Evolutionary conservation across 83 land plant species (phyloP), one percentile per base, ranked within the genome.

Genomic region (Diphasiastrum complanatum): DNA sequence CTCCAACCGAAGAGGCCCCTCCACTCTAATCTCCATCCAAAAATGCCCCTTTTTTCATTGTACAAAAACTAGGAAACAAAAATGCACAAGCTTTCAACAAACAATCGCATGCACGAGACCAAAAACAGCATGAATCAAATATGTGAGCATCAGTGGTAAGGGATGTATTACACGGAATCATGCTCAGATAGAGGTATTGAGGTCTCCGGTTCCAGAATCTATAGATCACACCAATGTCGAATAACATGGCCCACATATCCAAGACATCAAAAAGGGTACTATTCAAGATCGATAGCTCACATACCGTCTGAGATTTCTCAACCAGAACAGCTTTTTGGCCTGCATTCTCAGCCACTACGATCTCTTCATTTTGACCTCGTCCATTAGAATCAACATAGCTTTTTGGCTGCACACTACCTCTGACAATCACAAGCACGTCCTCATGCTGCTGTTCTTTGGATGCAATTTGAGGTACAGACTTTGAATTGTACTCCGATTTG

Each of bases 11-110:
- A 74, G 6, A 85, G 47, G 22, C 76, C 66, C 19, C 78, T 73
- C 71, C 77, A 58, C 56, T 78, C 84, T 63, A 57, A 55, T 52
- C 77, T 70, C 91, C 80, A 78, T 22, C 84, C 86, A 66, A 85
- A 72, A 8, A 85, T 30, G 12, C 90, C 95, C 56, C 77, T 81
- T 90, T 84, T 80, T 63, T 88, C 91, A 65, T 82, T 78, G 73
- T 80, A 88, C 23, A 88, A 62, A 43, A 75, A 85, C 95, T 88
- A 24, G 47, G 61, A 24, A 45, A 47, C 2, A 33, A 45, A 31
- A 51, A 45, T n/a, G n/a, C n/a, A n/a, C n/a, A n/a, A n/a, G n/a
- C n/a, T n/a, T n/a, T 18, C 25, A 8, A 37, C 19, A 70, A 33
- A 52, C 14, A 12, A 49, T 25, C 47, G 54, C 52, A 65, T 33